Conservation (phyloP, 192 early-diverging fungal genomes). For the Entomortierella chlamydospora region DNA sequence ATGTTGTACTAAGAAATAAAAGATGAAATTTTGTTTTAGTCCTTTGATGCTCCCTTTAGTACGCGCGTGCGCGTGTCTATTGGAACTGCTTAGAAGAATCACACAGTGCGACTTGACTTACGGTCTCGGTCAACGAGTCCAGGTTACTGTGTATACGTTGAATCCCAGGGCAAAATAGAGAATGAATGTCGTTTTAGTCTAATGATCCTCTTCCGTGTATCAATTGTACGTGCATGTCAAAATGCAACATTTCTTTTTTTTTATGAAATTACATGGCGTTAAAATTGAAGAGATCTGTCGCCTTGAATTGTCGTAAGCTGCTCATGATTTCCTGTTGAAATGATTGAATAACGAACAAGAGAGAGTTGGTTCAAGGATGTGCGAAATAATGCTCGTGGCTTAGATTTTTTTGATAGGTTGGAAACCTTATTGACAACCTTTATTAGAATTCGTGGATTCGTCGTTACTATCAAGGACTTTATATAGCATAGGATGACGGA, state of each 20-base stretch:
- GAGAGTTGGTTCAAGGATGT: no score
- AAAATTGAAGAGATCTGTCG: constrained; percentile 94
- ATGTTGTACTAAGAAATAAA: constrained; percentile 81
- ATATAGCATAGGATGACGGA: no score
- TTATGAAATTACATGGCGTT: constrained; percentile 80
- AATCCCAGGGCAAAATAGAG: no score
- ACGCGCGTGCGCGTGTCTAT: not conserved
- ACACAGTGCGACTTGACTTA: no score
- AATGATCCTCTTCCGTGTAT: no score
- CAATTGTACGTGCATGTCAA: no score
- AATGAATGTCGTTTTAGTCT: not conserved
- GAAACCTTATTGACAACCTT: no score
- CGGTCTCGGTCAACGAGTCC: constrained; percentile 94
- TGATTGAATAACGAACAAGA: no score
- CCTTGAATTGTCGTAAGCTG: constrained; percentile 68
- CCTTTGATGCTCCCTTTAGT: no score
- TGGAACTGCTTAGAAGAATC: not conserved
- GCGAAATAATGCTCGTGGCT: not conserved
- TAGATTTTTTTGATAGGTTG: not conserved
- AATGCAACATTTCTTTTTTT: not conserved
- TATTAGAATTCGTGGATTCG: no score
- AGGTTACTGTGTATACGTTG: constrained; percentile 73
- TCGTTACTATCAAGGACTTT: no score
- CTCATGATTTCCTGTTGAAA: constrained; percentile 34
- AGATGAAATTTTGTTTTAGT: not conserved